phyloP scores from a whole-genome alignment of 2,329 filamentous ascomycete genomes.

The Nemania serpens region DNA sequence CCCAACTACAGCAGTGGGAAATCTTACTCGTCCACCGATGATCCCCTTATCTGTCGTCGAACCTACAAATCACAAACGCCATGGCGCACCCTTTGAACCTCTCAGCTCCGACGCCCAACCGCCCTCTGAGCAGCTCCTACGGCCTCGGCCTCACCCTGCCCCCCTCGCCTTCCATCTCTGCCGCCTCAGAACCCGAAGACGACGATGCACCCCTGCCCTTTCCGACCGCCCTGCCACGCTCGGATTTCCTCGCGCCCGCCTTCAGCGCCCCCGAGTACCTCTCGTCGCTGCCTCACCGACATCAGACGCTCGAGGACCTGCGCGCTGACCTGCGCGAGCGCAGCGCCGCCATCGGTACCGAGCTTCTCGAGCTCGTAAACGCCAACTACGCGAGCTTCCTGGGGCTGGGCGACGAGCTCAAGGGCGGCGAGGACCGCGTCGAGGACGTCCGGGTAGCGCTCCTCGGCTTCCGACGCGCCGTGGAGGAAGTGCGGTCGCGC shows the following conservation, averaged over 20 bases:
- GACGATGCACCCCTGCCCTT: slow-evolving; percentile 78
- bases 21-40: too few species aligned
- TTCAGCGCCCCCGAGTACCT: slow-evolving; percentile 87
- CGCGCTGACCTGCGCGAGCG: slow-evolving; percentile 83
- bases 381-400: slow-evolving; percentile 93
- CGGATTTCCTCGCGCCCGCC: slow-evolving; percentile 75
- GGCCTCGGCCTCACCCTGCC: slow-evolving; percentile 46
- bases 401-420: slow-evolving; percentile 77
- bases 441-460: slow-evolving; percentile 88
- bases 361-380: slow-evolving; percentile 93
- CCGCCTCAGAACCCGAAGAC: slow-evolving; percentile 44
- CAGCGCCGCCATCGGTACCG: slow-evolving; percentile 77
- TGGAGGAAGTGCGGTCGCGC: slow-evolving; percentile 71
- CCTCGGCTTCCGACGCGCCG: slow-evolving; percentile 80
- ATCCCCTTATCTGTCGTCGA: background rate
- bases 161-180: slow-evolving; percentile 45
- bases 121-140: slow-evolving; percentile 39
- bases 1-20: too few species aligned
- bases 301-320: slow-evolving; percentile 95
- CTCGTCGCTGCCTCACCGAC: slow-evolving; percentile 77
- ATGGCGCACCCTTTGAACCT: slow-evolving; percentile 21
- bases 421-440: slow-evolving; percentile 87
- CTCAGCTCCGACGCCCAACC: slow-evolving; percentile 38
- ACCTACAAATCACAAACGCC: background rate
- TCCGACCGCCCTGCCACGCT: slow-evolving; percentile 79